phyloP scores from a whole-genome alignment of 2,329 filamentous ascomycete species.

The Pseudocercospora pini-densiflorae region DNA sequence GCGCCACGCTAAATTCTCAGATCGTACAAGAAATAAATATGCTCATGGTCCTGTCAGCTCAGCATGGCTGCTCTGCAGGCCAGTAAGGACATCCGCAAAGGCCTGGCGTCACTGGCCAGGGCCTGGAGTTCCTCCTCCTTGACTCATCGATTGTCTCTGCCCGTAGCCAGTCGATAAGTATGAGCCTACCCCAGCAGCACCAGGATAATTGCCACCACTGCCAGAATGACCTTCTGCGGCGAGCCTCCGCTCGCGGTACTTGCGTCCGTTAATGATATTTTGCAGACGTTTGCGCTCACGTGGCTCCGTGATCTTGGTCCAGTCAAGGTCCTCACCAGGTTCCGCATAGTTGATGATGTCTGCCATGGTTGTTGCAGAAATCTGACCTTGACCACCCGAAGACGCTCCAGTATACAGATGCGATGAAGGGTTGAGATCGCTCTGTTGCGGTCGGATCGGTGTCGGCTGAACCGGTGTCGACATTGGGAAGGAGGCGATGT shows the following conservation, averaged over 20 bases:
- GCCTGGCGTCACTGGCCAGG: conserved; percentile 7
- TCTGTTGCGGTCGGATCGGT: conserved; percentile 17
- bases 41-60: neutral
- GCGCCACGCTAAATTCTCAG: conserved; percentile 5
- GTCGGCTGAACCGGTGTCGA: conserved; percentile 26
- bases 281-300: conserved; percentile 44
- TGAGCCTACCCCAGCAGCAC: conserved; percentile 37
- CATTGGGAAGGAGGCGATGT: conserved; percentile 36
- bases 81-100: neutral
- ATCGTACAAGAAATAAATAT: conserved; percentile 11
- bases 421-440: conserved; percentile 36
- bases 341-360: conserved; percentile 45
- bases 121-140: neutral
- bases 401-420: conserved; percentile 42
- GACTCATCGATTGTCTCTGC: conserved; percentile 19
- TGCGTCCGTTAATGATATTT: conserved; percentile 47
- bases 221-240: conserved; percentile 42
- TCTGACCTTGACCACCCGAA: conserved; percentile 40
- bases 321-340: conserved; percentile 46
- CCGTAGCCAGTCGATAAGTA: conserved; percentile 35
- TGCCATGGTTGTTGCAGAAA: conserved; percentile 39
- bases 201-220: conserved; percentile 42
- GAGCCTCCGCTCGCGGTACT: conserved; percentile 44
- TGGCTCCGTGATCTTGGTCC: conserved; percentile 45
- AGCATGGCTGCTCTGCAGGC: neutral